These are phyloP conservation scores for Silene uniflora DNA, from an alignment of 148 eudicot species.

Conservation along the genomic window DNA sequence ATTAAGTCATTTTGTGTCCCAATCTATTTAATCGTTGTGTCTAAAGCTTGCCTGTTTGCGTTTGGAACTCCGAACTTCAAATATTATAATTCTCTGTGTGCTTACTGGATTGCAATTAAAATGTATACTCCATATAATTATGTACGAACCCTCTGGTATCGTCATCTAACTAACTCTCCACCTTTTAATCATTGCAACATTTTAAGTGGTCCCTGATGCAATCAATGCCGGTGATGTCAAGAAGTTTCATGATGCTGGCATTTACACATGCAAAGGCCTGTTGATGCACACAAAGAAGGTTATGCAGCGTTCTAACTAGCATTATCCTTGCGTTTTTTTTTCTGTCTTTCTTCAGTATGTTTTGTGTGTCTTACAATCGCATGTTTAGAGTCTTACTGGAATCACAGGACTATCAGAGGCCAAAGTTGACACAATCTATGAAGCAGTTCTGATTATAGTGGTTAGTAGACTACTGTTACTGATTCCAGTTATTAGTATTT, in stretches of 20 bases:
- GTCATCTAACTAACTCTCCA: not conserved
- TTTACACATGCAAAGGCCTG: constrained; percentile 88
- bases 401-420: too few relatives aligned
- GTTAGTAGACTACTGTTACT: constrained; percentile 32
- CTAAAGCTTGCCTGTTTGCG: not conserved
- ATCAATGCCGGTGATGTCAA: constrained; percentile 94
- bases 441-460: constrained; percentile 95
- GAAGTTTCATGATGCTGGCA: constrained; percentile 95
- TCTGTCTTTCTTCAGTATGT: too few relatives aligned
- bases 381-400: too few relatives aligned
- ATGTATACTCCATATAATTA: too few relatives aligned
- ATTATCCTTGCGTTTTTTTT: too few relatives aligned
- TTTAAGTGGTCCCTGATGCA: constrained; percentile 73
- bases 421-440: too few relatives aligned
- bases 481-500: not conserved
- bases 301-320: not conserved
- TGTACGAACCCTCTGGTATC: not conserved
- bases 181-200: not conserved
- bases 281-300: constrained; percentile 99
- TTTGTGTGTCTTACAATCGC: too few relatives aligned
- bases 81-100: too few relatives aligned
- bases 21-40: not conserved
- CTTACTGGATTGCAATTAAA: not conserved
- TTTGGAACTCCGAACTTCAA: too few relatives aligned
- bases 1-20: not conserved